Evolutionary conservation across 257 asterid species (phyloP).

Genomic region (Plantago ovata): DNA sequence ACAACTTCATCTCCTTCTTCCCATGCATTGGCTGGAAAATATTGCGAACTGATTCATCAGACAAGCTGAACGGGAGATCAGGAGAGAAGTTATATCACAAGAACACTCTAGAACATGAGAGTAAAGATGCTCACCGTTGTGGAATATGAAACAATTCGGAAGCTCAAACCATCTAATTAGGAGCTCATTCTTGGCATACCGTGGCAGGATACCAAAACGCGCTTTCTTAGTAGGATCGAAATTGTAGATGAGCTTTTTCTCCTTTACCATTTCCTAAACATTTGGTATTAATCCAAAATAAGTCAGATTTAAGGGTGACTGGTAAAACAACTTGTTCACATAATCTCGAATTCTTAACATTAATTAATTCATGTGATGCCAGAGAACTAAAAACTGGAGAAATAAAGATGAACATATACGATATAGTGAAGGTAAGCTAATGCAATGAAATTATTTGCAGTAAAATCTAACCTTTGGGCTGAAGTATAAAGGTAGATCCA

Average conservation of each 20-base stretch:
- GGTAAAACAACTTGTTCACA: no score
- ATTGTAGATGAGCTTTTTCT: conserved; percentile 54
- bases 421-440: no score
- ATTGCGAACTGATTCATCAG: conserved; percentile 2
- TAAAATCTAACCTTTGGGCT: conserved; percentile 38
- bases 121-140: conserved; percentile 69
- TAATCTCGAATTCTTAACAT: no score
- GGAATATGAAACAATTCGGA: conserved; percentile 96
- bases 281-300: background rate
- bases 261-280: conserved; percentile 92
- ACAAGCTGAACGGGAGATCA: background rate
- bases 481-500: conserved; percentile 89
- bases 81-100: background rate
- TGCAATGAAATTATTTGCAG: no score
- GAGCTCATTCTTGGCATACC: conserved; percentile 77
- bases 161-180: conserved; percentile 95
- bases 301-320: conserved; percentile 20
- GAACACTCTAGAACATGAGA: no score
- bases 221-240: conserved; percentile 86
- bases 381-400: no score
- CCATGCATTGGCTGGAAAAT: conserved; percentile 90
- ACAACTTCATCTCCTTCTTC: conserved; percentile 98
- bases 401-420: no score
- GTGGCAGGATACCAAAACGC: conserved; percentile 90
- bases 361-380: no score